Conservation (phyloP, 495 filamentous ascomycete genomes). For the Aspergillus olivimuriae region DNA sequence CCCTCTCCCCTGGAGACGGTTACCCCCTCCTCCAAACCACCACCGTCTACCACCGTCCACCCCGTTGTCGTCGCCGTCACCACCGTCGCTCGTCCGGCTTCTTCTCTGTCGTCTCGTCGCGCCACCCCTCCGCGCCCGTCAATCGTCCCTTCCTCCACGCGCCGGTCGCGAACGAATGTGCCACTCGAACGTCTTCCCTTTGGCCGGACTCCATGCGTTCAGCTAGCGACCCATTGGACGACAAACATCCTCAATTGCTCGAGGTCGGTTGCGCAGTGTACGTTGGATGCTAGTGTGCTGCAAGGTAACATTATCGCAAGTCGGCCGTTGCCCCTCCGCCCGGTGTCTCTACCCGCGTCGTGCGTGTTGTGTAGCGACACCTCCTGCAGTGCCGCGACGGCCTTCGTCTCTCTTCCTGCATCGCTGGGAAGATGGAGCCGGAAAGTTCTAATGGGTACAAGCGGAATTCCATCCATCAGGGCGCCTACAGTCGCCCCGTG, state of each 20-base stretch:
- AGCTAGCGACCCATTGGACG: constrained; percentile 31
- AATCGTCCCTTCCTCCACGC: constrained; percentile 24
- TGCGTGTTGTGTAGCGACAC: constrained; percentile 17
- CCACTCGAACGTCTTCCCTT: constrained; percentile 19
- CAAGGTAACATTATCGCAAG: constrained; percentile 19
- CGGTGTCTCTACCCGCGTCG: constrained; percentile 9
- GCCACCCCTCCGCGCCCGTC: constrained; percentile 15
- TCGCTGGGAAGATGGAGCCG: constrained; percentile 35
- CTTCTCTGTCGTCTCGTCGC: constrained; percentile 7
- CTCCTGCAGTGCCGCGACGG: constrained; percentile 14
- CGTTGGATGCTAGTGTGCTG: constrained; percentile 18
- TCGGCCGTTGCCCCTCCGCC: constrained; percentile 12
- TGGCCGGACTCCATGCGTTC: constrained; percentile 42
- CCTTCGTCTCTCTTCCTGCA: constrained; percentile 8
- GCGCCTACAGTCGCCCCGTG: constrained; percentile 37
- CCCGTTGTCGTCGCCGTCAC: neutral
- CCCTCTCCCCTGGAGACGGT: too few species aligned
- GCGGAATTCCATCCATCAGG: constrained; percentile 40
- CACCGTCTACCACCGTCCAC: neutral
- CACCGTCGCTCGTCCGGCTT: constrained; percentile 7
- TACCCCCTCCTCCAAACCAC: too few species aligned
- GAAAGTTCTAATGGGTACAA: constrained; percentile 38
- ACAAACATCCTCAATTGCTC: constrained; percentile 32
- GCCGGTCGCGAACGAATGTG: constrained; percentile 32
- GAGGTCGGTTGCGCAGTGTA: constrained; percentile 29